Conservation (phyloP, 2,329 filamentous ascomycete species). For the Exophiala xenobiotica region DNA sequence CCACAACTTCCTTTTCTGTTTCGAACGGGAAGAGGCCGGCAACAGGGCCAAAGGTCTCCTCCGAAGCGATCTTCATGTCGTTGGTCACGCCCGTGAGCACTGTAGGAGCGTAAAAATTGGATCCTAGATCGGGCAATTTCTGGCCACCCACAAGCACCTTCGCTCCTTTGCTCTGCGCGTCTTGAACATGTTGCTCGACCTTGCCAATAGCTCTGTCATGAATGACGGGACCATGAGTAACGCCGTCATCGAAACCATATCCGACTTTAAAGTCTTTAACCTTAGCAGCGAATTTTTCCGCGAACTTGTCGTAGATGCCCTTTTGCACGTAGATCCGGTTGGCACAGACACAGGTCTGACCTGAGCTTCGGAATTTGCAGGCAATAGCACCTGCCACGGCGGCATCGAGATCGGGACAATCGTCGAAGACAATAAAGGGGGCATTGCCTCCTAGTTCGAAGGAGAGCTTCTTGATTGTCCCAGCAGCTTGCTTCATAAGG, state of each 20-base stretch:
- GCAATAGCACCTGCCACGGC: conserved; percentile 80
- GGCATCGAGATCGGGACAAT: conserved; percentile 75
- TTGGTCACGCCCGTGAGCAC: conserved; percentile 82
- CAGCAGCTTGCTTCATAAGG: conserved; percentile 85
- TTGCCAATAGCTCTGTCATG: conserved; percentile 79
- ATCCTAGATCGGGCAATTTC: conserved; percentile 69
- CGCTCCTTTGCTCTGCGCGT: conserved; percentile 75
- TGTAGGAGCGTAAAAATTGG: conserved; percentile 87
- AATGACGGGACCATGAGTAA: conserved; percentile 56
- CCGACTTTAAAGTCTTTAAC: conserved; percentile 52
- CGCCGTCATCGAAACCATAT: conserved; percentile 45
- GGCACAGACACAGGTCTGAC: conserved; percentile 92
- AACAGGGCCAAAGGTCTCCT: conserved; percentile 96
- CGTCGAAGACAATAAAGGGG: conserved; percentile 95
- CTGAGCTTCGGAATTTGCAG: conserved; percentile 90
- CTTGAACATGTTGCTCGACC: conserved; percentile 74
- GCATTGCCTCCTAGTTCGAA: conserved; percentile 94
- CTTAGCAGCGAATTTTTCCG: conserved; percentile 54
- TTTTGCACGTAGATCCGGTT: conserved; percentile 56
- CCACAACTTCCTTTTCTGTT: conserved; percentile 83
- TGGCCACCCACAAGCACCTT: conserved; percentile 74
- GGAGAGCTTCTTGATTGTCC: conserved; percentile 80
- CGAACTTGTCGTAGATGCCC: conserved; percentile 55
- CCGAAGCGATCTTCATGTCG: conserved; percentile 78
- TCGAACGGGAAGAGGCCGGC: conserved; percentile 87